Percentiles rank a stretch among this genome's conserved stretches.
phyloP scores from a whole-genome alignment of 768 basidiomycete genomes.

The Scleroderma citrinum region DNA sequence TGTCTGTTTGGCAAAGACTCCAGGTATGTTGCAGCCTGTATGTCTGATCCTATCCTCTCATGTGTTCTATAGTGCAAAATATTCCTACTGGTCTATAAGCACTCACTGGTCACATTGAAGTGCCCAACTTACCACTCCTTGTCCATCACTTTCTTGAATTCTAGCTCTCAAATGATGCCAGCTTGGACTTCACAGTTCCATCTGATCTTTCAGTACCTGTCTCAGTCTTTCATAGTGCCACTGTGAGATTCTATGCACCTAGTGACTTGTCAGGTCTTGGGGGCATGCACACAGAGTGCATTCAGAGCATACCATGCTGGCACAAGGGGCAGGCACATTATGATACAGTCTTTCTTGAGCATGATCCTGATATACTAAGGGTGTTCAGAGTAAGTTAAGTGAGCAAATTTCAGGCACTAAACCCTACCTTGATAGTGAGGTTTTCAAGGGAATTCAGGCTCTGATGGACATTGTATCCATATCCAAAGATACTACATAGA shows the following conservation, averaged over 20 bases:
- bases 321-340: conserved; percentile 8
- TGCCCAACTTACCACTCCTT: background rate
- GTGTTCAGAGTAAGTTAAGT: too few species aligned
- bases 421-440: too few species aligned
- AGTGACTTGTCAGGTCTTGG: conserved; percentile 21
- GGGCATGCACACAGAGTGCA: conserved; percentile 25
- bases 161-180: background rate
- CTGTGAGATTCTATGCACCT: conserved; percentile 13
- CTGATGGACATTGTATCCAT: too few species aligned
- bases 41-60: background rate
- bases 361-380: conserved; percentile 2
- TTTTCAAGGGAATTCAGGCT: too few species aligned
- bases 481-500: too few species aligned
- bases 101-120: background rate
- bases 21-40: background rate
- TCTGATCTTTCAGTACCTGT: background rate
- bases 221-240: background rate
- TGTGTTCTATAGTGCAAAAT: background rate
- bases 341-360: conserved; percentile 20
- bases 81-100: background rate
- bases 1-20: background rate
- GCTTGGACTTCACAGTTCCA: background rate
- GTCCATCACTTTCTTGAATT: background rate
- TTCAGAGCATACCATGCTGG: conserved; percentile 21
- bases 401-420: too few species aligned